Conservation (phyloP, 208 protist genomes). For the Kentomonas sorsogonicus region DNA sequence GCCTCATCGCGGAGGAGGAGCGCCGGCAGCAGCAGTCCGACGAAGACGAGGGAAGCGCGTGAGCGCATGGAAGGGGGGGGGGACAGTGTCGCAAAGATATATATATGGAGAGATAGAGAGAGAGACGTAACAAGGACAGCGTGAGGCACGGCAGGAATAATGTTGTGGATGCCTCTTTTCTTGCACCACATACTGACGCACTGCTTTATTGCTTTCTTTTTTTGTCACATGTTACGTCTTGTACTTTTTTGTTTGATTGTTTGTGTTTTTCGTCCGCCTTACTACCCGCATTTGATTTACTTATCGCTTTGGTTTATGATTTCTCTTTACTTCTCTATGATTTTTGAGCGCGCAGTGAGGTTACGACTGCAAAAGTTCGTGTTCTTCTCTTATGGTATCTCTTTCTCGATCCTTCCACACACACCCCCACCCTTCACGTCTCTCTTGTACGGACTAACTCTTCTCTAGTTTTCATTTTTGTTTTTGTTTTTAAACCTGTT, state of each 20-base stretch:
- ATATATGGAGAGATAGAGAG: neutral
- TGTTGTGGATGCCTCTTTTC: too few species aligned
- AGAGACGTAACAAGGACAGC: too few species aligned
- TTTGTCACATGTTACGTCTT: neutral
- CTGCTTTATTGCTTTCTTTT: constrained; percentile 1
- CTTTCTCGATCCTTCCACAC: neutral
- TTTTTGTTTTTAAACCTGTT: neutral
- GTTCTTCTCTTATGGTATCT: constrained; percentile 6
- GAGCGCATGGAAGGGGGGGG: neutral
- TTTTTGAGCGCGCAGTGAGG: too few species aligned
- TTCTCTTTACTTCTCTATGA: neutral
- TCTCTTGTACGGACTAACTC: too few species aligned
- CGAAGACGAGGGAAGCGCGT: neutral
- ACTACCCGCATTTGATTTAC: neutral
- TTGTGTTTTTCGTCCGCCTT: neutral
- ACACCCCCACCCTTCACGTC: too few species aligned
- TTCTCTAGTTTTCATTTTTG: neutral
- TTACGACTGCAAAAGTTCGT: neutral
- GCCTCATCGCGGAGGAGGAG: constrained; percentile 15
- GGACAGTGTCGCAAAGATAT: neutral
- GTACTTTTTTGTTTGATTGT: constrained; percentile 1
- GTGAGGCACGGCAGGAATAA: too few species aligned
- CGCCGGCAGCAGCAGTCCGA: too few species aligned
- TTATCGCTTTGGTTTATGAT: constrained; percentile 1
- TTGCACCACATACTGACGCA: constrained; percentile 1